These are phyloP conservation scores for Rubia balearica DNA, from an alignment of 305 asterid genomes.

Conservation along the genomic window DNA sequence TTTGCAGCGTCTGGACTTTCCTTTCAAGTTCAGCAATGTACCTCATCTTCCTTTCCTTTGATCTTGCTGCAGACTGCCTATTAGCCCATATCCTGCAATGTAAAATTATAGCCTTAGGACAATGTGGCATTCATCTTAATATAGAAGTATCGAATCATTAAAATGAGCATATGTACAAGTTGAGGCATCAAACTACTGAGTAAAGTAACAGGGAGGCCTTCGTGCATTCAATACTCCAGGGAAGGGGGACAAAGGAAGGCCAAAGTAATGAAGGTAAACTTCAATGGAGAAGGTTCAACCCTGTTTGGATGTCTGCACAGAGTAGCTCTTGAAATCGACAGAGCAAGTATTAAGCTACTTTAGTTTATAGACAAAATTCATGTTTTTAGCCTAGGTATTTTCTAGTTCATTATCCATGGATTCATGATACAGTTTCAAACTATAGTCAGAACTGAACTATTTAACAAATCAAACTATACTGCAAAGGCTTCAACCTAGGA, in stretches of 20 bases:
- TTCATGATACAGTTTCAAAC: not conserved
- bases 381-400: not conserved
- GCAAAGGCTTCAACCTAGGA: not conserved
- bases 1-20: slow-evolving; percentile 89
- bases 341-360: not conserved
- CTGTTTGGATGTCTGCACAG: not conserved
- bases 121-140: not conserved
- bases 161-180: not conserved
- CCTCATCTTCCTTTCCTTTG: slow-evolving; percentile 97
- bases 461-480: not conserved
- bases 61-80: slow-evolving; percentile 98
- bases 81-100: slow-evolving; percentile 91
- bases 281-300: not conserved
- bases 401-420: not conserved
- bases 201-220: not conserved
- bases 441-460: not conserved
- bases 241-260: not conserved
- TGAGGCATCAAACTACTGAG: not conserved
- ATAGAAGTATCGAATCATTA: not conserved
- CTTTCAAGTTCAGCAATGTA: slow-evolving; percentile 98
- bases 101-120: not conserved
- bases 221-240: not conserved
- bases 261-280: not conserved
- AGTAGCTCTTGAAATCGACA: not conserved
- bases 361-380: not conserved